Evolutionary conservation across 2,329 filamentous ascomycete species (phyloP).

Genomic region (Venturia effusa): DNA sequence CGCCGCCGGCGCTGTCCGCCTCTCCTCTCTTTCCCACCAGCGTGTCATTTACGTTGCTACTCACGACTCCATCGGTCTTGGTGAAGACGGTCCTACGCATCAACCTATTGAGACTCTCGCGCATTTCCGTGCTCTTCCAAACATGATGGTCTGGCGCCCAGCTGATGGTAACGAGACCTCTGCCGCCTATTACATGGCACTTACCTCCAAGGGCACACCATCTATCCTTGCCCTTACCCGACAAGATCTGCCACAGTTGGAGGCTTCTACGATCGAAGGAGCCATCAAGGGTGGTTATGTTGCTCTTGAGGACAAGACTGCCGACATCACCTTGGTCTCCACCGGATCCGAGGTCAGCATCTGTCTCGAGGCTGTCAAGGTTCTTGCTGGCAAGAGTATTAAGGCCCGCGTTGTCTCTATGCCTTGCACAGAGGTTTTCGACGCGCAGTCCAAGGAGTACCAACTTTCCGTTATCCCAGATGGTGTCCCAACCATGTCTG

Average conservation of each 20-base stretch:
- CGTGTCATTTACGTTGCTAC: slow-evolving; percentile 93
- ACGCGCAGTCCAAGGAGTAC: slow-evolving; percentile 90
- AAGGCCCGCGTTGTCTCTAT: slow-evolving; percentile 88
- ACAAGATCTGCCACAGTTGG: slow-evolving; percentile 96
- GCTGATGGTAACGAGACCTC: slow-evolving; percentile 98
- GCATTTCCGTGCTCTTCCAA: slow-evolving; percentile 96
- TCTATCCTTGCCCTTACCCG: slow-evolving; percentile 90
- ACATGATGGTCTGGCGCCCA: slow-evolving; percentile 99
- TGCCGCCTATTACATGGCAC: slow-evolving; percentile 90
- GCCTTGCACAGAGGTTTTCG: slow-evolving; percentile 95
- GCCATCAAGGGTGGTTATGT: slow-evolving; percentile 94
- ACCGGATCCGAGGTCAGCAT: slow-evolving; percentile 95
- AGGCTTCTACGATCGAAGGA: slow-evolving; percentile 82
- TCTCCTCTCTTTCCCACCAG: slow-evolving; percentile 83
- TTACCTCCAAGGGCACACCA: slow-evolving; percentile 82
- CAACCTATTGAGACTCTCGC: slow-evolving; percentile 97
- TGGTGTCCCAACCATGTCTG: slow-evolving; percentile 82
- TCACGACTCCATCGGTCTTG: slow-evolving; percentile 97
- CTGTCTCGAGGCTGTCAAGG: slow-evolving; percentile 84
- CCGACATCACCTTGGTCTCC: slow-evolving; percentile 79
- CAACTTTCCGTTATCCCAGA: slow-evolving; percentile 84
- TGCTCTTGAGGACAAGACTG: slow-evolving; percentile 70
- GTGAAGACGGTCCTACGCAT: slow-evolving; percentile 96
- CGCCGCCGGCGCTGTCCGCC: slow-evolving; percentile 85
- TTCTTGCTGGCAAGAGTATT: slow-evolving; percentile 76